Evolutionary conservation across 768 basidiomycete species (phyloP), one percentile per base, ranked within the genome.

Genomic region (Tricholoma matsutake): DNA sequence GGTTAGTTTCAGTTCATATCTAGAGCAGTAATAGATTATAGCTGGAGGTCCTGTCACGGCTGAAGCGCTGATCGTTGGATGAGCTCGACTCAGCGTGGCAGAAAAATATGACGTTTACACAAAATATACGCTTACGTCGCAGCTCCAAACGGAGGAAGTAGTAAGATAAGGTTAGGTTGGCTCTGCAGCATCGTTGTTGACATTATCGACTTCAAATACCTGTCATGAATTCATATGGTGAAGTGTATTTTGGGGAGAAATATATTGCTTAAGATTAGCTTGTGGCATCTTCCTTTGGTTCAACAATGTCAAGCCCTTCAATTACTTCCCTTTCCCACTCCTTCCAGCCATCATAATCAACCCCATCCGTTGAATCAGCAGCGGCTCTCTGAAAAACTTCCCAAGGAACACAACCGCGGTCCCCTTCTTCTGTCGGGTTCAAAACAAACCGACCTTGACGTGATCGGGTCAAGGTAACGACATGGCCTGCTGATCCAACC

Each of bases 401-500:
- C 87, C 94, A 93, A 22, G 91, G 84, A 13, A 91, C 78, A 70
- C 88, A 94, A 51, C 73, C 73, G 18, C 69, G 77, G 62, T 88
- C 87, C n/a, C 76, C 81, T 61, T 78, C 82, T 58, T 80, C 80
- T 32, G 67, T 67, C 14, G 73, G 70, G 13, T 81, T 78, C 13
- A 89, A 73, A 5, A 80, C 77, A 67, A 94, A 98, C 31, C 84
- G 83, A 3, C 94, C 93, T 80, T 98, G 97, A 39, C 92, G 83
- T n/a, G 89, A 87, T 35, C 97, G 86, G 13, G 86, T 91, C 61
- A 98, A 81, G 7, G 89, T 92, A 47, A 96, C 95, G 41, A 99
- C 95, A 72, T 97, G 94, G 0, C 94, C 97, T 4, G 92, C 92
- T 25, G 91, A 92, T 2, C 88, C 92, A 18, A 99, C 71, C 1